Evolutionary conservation across 768 basidiomycete genomes (phyloP).

Genomic region (Sporobolomyces roseus): DNA sequence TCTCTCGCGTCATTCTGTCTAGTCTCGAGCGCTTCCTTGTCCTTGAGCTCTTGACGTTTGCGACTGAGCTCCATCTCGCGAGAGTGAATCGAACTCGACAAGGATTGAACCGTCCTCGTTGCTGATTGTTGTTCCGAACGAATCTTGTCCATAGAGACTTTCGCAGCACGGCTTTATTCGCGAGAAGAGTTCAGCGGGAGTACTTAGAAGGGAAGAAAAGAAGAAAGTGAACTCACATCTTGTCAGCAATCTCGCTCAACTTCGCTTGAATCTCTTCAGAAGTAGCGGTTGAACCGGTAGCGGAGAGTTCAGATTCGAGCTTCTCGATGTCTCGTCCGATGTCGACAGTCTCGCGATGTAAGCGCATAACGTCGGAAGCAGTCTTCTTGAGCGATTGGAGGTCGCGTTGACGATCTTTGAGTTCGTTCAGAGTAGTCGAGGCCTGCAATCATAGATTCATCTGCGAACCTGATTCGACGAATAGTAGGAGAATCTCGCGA

Average conservation of each 20-base stretch:
- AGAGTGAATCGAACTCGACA: conserved; percentile 29
- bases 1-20: conserved; percentile 50
- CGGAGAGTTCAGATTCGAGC: conserved; percentile 66
- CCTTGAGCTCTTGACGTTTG: conserved; percentile 39
- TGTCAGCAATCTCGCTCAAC: conserved; percentile 60
- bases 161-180: conserved; percentile 52
- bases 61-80: conserved; percentile 35
- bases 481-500: not conserved
- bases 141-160: conserved; percentile 29
- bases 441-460: not conserved
- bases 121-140: conserved; percentile 29
- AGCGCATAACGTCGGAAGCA: conserved; percentile 58
- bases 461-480: not conserved
- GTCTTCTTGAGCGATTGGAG: conserved; percentile 61
- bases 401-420: conserved; percentile 49
- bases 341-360: conserved; percentile 52
- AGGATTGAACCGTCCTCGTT: conserved; percentile 15
- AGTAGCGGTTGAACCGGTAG: conserved; percentile 73
- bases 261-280: conserved; percentile 79
- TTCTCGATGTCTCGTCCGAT: conserved; percentile 61
- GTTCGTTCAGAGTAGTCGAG: conserved; percentile 10
- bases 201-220: not conserved
- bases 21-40: conserved; percentile 39
- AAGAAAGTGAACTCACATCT: conserved; percentile 57
- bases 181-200: not conserved